phyloP scores from a whole-genome alignment of 176 grass and related monocot species.

The Hordeum marinum region DNA sequence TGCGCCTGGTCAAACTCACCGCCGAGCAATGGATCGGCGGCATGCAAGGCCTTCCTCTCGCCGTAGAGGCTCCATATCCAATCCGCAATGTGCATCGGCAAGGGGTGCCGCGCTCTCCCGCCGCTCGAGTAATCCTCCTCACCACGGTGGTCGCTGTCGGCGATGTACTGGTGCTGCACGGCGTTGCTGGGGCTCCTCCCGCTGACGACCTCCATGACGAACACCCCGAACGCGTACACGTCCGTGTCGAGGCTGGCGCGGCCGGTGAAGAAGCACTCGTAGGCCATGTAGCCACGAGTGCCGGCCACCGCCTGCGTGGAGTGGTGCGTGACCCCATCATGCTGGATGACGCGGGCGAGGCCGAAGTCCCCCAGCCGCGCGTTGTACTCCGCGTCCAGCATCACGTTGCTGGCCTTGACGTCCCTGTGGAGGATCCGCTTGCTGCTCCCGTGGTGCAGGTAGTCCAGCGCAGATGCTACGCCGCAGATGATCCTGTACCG shows the following conservation, averaged over 20 bases:
- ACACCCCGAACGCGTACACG: conserved; percentile 38
- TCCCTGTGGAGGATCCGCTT: conserved; percentile 42
- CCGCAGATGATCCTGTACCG: conserved; percentile 34
- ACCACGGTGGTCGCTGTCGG: background rate
- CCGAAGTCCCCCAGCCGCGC: conserved; percentile 52
- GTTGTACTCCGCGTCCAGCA: conserved; percentile 39
- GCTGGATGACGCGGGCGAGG: conserved; percentile 38
- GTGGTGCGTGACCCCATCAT: conserved; percentile 39
- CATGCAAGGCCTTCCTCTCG: background rate
- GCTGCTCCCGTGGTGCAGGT: conserved; percentile 55
- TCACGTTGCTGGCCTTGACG: conserved; percentile 59
- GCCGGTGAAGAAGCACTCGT: conserved; percentile 58
- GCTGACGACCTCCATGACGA: conserved; percentile 46
- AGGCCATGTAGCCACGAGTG: conserved; percentile 43
- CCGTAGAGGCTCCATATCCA: background rate
- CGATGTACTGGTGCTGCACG: background rate
- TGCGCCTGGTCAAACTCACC: background rate
- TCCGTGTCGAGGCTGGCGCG: conserved; percentile 49
- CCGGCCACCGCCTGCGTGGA: conserved; percentile 36
- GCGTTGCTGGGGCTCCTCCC: conserved; percentile 12
- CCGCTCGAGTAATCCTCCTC: background rate
- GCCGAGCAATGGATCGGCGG: background rate
- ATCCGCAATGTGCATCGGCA: background rate
- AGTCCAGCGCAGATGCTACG: conserved; percentile 40
- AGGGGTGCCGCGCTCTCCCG: background rate